A percentile compares a stretch with the other conserved stretches of the same genome.
Conservation (phyloP, 371 early-diverging fungal species). For the Rhizopus sp. region DNA sequence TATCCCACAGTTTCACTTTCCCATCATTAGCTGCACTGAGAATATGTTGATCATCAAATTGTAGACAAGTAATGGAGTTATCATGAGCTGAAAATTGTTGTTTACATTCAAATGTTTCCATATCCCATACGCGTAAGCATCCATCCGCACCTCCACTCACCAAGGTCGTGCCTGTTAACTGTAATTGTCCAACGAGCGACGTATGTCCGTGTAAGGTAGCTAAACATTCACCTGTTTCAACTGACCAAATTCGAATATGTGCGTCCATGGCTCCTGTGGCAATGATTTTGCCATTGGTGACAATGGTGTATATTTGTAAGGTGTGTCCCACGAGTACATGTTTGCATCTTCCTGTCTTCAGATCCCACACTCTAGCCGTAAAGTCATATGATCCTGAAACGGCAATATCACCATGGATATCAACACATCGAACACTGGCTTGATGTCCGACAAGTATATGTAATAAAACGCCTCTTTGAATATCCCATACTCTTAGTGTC, state of each 20-base stretch:
- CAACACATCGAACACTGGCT: conserved; percentile 83
- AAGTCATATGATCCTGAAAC: conserved; percentile 92
- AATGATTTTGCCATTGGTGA: conserved; percentile 64
- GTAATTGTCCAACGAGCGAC: conserved; percentile 84
- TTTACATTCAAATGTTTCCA: conserved; percentile 64
- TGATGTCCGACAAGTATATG: conserved; percentile 74
- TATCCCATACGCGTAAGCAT: conserved; percentile 85
- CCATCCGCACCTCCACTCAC: conserved; percentile 90
- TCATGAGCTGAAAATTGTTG: conserved; percentile 77
- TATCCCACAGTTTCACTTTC: conserved; percentile 85
- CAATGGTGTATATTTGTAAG: conserved; percentile 68
- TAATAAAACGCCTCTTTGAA: conserved; percentile 63
- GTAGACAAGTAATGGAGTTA: conserved; percentile 85
- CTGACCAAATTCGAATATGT: conserved; percentile 72
- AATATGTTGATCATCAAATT: conserved; percentile 79
- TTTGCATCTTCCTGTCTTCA: conserved; percentile 67
- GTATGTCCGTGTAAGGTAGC: conserved; percentile 77
- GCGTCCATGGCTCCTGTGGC: conserved; percentile 80
- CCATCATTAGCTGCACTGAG: conserved; percentile 88
- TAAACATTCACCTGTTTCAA: conserved; percentile 57
- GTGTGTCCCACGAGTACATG: conserved; percentile 70
- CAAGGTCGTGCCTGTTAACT: conserved; percentile 67
- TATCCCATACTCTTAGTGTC: conserved; percentile 81
- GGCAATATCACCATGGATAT: conserved; percentile 70
- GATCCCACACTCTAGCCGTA: conserved; percentile 87